Evolutionary conservation across 352 stramenopile genomes (phyloP), one percentile per base, ranked within the genome.

Genomic region (Phytophthora pini): DNA sequence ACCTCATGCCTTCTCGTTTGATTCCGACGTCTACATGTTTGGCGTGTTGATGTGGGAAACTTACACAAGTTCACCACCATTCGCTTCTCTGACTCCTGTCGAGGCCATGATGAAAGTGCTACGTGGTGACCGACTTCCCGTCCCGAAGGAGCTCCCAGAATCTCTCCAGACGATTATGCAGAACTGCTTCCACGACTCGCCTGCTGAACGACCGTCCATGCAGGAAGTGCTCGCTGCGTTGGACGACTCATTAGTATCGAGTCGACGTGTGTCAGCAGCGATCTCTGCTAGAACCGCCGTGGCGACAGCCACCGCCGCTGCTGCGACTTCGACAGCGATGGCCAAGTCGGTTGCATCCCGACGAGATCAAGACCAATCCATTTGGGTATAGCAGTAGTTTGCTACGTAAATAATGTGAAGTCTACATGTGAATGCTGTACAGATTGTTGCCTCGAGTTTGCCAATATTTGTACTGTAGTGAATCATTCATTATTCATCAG

Each of bases 41-140:
- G 86, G 86, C 43, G 84, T 94, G 36, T 68, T 94, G 17, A 91
- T 93, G 82, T 94, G 82, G 80, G 86, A 94, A 57, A 92, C 83
- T 9, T 92, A 79, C 56, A 89, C 75, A 0, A 79, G 68, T 36
- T 77, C 68, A 2, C 56, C 70, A 10, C 86, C 86, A 45, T 92
- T 90, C 52, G 69, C 79, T 7, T 63, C 59, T 12, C 70, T 90
- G 39, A 80, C 85, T 32, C 74, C 82, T 8, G 63, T 88, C 5
- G 73, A 92, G 56, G 85, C 83, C 2, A 86, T 88, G 68, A 79
- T 89, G 65, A 70, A 74, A 11, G 78, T 94, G 15, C 58, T 91
- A 9, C 64, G 76, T 38, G 86, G 86, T 13, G 83, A 89, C 58
- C 80, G 81, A 11, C 79, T 92, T 9, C 51, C 74, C 1, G 68